Conservation (phyloP, 164 flowering plant genomes). For the Vitis labrusca region DNA sequence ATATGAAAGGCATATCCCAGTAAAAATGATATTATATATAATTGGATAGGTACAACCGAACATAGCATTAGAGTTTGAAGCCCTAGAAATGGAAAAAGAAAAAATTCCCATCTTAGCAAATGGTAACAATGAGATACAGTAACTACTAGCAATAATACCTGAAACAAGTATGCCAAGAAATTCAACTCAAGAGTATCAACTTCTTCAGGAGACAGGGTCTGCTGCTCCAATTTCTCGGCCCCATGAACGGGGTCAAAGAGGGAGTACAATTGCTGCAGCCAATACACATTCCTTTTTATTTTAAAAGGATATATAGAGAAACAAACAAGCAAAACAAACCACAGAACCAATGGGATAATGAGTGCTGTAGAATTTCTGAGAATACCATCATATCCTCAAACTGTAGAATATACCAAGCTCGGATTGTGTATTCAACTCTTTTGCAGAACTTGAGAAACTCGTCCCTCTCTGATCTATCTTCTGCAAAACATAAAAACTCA, state of each 20-base stretch:
- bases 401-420: constrained; percentile 92
- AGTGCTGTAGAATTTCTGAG: not conserved
- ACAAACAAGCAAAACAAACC: not conserved
- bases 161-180: constrained; percentile 69
- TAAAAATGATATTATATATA: too few relatives aligned
- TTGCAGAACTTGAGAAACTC: constrained; percentile 90
- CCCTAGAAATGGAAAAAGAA: too few relatives aligned
- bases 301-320: not conserved
- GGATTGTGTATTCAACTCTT: constrained; percentile 87
- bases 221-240: constrained; percentile 76
- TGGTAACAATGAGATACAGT: too few relatives aligned
- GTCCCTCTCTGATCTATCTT: constrained; percentile 58
- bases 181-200: constrained; percentile 84
- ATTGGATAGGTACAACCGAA: too few relatives aligned
- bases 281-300: not conserved
- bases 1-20: too few relatives aligned
- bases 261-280: constrained; percentile 81
- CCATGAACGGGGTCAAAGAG: constrained; percentile 88
- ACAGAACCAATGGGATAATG: not conserved
- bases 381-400: constrained; percentile 96
- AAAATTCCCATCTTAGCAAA: too few relatives aligned
- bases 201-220: constrained; percentile 63
- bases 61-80: too few relatives aligned
- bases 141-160: constrained; percentile 36
- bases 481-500: constrained; percentile 31